Evolutionary conservation across 164 flowering plant genomes (phyloP).

Genomic region (Umbilicus rupestris): DNA sequence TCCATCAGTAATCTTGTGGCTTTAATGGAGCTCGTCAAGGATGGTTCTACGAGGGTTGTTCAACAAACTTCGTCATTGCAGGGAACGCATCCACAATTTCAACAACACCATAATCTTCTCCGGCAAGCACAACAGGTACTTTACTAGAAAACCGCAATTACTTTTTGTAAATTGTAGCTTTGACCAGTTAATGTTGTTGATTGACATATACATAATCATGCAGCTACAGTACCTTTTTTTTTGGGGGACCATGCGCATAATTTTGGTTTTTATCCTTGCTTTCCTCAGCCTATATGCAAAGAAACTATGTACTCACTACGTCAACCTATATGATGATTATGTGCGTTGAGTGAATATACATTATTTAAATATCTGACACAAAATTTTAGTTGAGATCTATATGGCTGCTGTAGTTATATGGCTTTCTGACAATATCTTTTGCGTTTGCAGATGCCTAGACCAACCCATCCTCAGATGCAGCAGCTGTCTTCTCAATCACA

Average conservation of each 20-base stretch:
- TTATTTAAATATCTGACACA: background rate
- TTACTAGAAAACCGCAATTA: no score
- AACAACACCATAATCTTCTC: conserved; percentile 47
- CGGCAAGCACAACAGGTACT: conserved; percentile 62
- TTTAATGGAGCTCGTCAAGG: conserved; percentile 61
- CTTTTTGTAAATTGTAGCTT: no score
- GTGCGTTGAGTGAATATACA: background rate
- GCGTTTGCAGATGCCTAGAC: conserved; percentile 46
- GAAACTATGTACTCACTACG: no score
- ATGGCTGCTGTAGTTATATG: background rate
- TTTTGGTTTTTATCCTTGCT: no score
- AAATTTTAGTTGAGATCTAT: background rate
- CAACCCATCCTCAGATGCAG: conserved; percentile 72
- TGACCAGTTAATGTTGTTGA: no score
- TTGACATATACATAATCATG: no score
- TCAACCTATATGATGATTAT: no score
- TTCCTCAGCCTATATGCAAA: no score
- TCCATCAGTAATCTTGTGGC: conserved; percentile 42
- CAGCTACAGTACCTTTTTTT: no score
- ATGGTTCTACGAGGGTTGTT: conserved; percentile 33
- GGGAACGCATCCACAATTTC: conserved; percentile 43
- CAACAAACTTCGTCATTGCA: conserved; percentile 50
- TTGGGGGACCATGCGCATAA: no score
- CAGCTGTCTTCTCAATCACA: conserved; percentile 43
- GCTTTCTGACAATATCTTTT: background rate